These are phyloP conservation scores for Lipomyces anomalus DNA, from an alignment of 805 yeast genomes.

Conservation along the genomic window DNA sequence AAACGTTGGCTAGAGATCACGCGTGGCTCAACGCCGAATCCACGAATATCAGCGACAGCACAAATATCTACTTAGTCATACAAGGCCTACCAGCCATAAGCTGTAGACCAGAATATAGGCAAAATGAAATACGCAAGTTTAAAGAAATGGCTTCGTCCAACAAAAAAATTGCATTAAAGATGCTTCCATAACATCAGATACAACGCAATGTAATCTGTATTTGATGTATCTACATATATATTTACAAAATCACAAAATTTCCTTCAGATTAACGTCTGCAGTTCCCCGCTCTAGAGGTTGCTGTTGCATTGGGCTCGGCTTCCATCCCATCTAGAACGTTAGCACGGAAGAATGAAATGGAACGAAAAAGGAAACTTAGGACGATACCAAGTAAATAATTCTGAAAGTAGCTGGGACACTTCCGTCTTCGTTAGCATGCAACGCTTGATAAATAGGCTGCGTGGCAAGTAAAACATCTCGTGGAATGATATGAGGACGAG, in stretches of 20 bases:
- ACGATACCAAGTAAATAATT: slow-evolving; percentile 55
- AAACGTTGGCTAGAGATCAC: too few relatives aligned
- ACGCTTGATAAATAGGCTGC: slow-evolving; percentile 61
- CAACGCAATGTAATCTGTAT: too few relatives aligned
- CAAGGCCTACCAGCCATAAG: too few relatives aligned
- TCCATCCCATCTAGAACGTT: slow-evolving; percentile 63
- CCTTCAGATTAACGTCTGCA: slow-evolving; percentile 63
- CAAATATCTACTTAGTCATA: too few relatives aligned
- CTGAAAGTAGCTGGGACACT: slow-evolving; percentile 75
- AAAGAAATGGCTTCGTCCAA: too few relatives aligned
- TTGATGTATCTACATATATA: not conserved
- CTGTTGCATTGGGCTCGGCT: slow-evolving; percentile 62
- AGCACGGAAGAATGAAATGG: not conserved
- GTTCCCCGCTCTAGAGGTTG: slow-evolving; percentile 68
- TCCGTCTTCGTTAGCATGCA: slow-evolving; percentile 53
- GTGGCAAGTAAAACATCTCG: slow-evolving; percentile 69
- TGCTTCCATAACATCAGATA: too few relatives aligned
- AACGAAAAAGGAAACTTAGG: not conserved
- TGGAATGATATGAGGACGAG: slow-evolving; percentile 40
- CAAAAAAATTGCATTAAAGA: too few relatives aligned
- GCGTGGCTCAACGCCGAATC: too few relatives aligned
- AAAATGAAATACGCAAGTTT: too few relatives aligned
- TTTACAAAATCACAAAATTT: slow-evolving; percentile 38
- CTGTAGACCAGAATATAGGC: too few relatives aligned
- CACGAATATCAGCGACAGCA: too few relatives aligned